A percentile compares a stretch with the other conserved stretches of the same genome.
Evolutionary conservation across 805 yeast genomes (phyloP).

Genomic region (Lachancea fermentati): DNA sequence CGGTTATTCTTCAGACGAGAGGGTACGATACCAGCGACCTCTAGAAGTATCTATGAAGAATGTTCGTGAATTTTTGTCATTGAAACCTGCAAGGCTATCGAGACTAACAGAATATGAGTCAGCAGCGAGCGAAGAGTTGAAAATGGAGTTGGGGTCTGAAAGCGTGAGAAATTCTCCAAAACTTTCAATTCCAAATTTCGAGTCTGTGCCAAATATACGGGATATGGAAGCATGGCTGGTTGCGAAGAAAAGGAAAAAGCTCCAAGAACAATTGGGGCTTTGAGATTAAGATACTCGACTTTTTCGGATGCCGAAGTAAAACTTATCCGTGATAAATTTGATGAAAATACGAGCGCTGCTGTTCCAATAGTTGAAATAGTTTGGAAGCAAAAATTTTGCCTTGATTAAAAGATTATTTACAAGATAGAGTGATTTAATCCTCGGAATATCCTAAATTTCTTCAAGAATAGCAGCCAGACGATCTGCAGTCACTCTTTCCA

Average conservation of each 20-base stretch:
- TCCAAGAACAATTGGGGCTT: slow-evolving; percentile 30
- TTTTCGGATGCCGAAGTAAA: no score
- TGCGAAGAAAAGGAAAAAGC: slow-evolving; percentile 38
- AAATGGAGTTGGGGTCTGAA: slow-evolving; percentile 5
- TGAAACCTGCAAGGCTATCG: neutral
- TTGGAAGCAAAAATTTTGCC: no score
- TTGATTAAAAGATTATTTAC: no score
- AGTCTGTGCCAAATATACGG: slow-evolving; percentile 29
- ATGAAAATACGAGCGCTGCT: no score
- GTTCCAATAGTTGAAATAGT: no score
- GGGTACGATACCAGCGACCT: neutral
- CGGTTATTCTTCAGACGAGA: slow-evolving; percentile 36
- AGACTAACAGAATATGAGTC: slow-evolving; percentile 1
- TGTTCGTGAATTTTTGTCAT: neutral
- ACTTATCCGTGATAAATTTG: no score
- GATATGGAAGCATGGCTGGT: slow-evolving; percentile 46
- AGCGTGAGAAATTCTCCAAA: neutral
- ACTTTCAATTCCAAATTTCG: slow-evolving; percentile 4
- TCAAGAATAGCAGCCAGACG: slow-evolving; percentile 37
- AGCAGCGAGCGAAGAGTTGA: slow-evolving; percentile 1
- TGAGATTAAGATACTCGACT: no score
- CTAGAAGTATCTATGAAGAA: neutral
- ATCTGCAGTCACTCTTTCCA: slow-evolving; percentile 59
- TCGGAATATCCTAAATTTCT: slow-evolving; percentile 8
- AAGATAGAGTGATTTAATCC: no score